Percentiles rank a stretch among this genome's conserved stretches.
phyloP scores from a whole-genome alignment of 768 basidiomycete species.

The Tephrocybe sp. region DNA sequence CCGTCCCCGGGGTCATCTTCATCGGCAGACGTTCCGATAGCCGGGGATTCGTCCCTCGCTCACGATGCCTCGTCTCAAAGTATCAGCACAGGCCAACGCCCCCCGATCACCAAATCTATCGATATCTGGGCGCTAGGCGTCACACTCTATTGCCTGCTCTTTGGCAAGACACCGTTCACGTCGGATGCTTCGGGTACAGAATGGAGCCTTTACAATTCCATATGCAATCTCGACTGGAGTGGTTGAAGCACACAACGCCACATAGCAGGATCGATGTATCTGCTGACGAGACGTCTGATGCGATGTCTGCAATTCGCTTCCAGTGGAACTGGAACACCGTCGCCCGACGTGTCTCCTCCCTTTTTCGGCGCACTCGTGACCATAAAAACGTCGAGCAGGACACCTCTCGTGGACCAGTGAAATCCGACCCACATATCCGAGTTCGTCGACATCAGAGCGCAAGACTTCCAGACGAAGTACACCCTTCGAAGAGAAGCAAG shows the following conservation, averaged over 20 bases:
- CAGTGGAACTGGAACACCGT: constrained; percentile 56
- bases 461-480: background rate
- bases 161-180: constrained; percentile 78
- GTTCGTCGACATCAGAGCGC: constrained; percentile 18
- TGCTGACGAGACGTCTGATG: constrained; percentile 72
- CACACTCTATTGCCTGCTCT: constrained; percentile 91
- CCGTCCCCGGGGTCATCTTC: constrained; percentile 22
- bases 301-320: constrained; percentile 65
- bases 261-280: constrained; percentile 51
- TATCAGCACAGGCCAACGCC: constrained; percentile 24
- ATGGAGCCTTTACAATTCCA: constrained; percentile 75
- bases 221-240: constrained; percentile 78
- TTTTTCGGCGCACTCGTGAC: constrained; percentile 44
- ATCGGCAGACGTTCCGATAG: constrained; percentile 10
- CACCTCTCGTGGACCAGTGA: constrained; percentile 16
- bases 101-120: constrained; percentile 84
- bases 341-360: constrained; percentile 43
- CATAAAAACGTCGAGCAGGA: constrained; percentile 6
- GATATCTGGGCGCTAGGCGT: constrained; percentile 98
- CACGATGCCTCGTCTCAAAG: constrained; percentile 22
- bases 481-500: constrained; percentile 19
- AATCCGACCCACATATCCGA: constrained; percentile 21
- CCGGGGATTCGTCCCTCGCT: constrained; percentile 26
- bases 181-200: constrained; percentile 40
- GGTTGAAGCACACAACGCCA: constrained; percentile 54